Base-by-base conservation (phyloP, 192 early-diverging fungal species). In the Mortierella antarctica region DNA sequence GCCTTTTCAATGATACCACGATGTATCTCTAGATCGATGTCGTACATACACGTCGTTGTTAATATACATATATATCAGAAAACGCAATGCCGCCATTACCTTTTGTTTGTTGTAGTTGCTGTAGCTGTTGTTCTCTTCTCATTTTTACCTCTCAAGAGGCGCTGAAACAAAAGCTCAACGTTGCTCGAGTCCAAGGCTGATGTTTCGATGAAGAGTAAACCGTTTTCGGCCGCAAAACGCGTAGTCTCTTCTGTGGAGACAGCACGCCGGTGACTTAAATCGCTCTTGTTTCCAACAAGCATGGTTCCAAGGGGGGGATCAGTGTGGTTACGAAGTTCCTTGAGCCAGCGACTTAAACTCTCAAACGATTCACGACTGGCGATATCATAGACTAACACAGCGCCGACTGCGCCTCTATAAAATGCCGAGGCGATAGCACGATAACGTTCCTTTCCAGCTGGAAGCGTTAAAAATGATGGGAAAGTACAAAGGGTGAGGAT, bases 221-320 rank as follows among this genome's bases (percentile, higher is more conserved):
- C 92, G 71, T 98, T 98, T 76, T 98, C 96, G 53, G 93, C 87
- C 21, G 98, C 95, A 92, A 98, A 99, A 70, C 94, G 91, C 87
- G 97, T 98, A 49, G 97, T 96, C 81, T 99, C 98, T 17, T 98
- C 98, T 20, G 97, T 98, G 5, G 97, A 93, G 17, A 99, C 98
- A 11, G 97, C 96, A 57, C 97, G 89, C 70, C 96, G 86, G 83
- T 98, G 97, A 82, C 94, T 89, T 89, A 98, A 88, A 94, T 99
- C 97, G 76, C 92, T 95, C 93, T 99, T 99, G 90, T 99, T 99
- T 62, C 97, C 98, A 17, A 99, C 98, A 66, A 99, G 88, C 95
- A 98, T 98, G 57, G 98, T 98, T 23, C 96, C 95, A 91, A 99
- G 98, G 89, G 97, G 98, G 86, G 89, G 92, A 84, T 97, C 96